Conservation (phyloP, 345 rosid species). For the Melastoma malabathricum region DNA sequence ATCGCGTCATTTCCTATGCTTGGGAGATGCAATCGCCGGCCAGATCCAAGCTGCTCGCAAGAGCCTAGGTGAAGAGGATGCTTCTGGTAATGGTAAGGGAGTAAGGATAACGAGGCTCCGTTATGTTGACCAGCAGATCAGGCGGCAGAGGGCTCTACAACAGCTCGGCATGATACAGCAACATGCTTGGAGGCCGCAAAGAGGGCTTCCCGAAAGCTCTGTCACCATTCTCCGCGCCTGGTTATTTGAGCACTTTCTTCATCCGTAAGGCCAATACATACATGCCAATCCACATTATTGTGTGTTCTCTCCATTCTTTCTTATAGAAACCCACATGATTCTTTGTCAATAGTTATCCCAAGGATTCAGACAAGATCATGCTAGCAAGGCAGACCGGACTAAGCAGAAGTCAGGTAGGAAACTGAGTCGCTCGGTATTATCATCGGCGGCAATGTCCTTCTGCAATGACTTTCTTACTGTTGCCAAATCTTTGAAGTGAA, state of each 20-base stretch:
- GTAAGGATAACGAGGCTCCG: constrained; percentile 74
- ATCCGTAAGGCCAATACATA: constrained; percentile 50
- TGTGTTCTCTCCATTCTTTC: not conserved
- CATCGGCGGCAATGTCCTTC: too few relatives aligned
- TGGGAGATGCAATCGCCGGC: constrained; percentile 68
- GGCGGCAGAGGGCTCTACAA: constrained; percentile 87
- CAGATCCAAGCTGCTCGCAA: constrained; percentile 54
- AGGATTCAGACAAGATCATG: constrained; percentile 95
- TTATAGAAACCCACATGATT: too few relatives aligned
- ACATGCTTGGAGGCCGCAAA: constrained; percentile 92
- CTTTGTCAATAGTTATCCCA: constrained; percentile 48
- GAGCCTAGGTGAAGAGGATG: constrained; percentile 79
- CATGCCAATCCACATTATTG: not conserved
- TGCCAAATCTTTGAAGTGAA: too few relatives aligned
- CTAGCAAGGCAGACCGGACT: constrained; percentile 96
- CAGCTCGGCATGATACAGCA: constrained; percentile 86
- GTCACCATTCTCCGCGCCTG: constrained; percentile 93
- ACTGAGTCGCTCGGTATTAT: not conserved
- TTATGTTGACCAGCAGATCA: constrained; percentile 83
- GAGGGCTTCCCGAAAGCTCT: constrained; percentile 89
- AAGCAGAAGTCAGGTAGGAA: constrained; percentile 85
- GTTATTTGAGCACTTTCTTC: constrained; percentile 98
- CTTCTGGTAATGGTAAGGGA: constrained; percentile 41
- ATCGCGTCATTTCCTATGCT: constrained; percentile 85
- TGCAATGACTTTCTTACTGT: too few relatives aligned